These are phyloP conservation scores for Exophiala phaeomuriformis DNA, from an alignment of 2,329 filamentous ascomycete species.

Conservation along the genomic window DNA sequence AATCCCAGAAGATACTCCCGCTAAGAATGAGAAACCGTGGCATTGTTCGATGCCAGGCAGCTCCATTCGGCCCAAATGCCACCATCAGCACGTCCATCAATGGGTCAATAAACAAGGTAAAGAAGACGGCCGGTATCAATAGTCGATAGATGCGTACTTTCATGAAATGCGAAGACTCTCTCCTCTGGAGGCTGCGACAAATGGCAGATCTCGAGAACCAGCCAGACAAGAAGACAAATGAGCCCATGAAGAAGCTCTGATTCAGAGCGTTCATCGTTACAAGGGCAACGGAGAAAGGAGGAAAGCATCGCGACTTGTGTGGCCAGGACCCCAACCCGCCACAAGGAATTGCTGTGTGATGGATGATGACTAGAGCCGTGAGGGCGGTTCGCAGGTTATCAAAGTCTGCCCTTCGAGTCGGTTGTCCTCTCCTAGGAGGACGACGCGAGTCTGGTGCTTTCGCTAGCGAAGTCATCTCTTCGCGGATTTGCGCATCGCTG, in stretches of 20 bases:
- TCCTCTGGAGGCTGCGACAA: not conserved
- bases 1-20: not conserved
- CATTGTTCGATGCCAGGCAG: not conserved
- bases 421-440: not conserved
- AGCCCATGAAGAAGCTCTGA: not conserved
- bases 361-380: not conserved
- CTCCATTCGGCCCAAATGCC: not conserved
- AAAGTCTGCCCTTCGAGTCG: not conserved
- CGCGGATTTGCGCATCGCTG: not conserved
- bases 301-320: not conserved
- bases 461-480: not conserved
- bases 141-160: not conserved
- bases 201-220: not conserved
- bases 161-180: not conserved
- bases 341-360: not conserved
- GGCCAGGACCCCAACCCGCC: not conserved
- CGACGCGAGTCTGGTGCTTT: not conserved
- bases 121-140: not conserved
- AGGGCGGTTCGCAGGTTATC: not conserved
- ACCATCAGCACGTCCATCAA: not conserved
- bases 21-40: not conserved
- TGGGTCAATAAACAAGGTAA: not conserved
- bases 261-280: not conserved
- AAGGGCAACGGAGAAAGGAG: not conserved
- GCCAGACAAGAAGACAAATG: not conserved